A percentile compares a stretch with the other conserved stretches of the same genome.
These are phyloP conservation scores for Ogataea hybrid DNA, from an alignment of 1,139 yeast species.

Conservation along the genomic window DNA sequence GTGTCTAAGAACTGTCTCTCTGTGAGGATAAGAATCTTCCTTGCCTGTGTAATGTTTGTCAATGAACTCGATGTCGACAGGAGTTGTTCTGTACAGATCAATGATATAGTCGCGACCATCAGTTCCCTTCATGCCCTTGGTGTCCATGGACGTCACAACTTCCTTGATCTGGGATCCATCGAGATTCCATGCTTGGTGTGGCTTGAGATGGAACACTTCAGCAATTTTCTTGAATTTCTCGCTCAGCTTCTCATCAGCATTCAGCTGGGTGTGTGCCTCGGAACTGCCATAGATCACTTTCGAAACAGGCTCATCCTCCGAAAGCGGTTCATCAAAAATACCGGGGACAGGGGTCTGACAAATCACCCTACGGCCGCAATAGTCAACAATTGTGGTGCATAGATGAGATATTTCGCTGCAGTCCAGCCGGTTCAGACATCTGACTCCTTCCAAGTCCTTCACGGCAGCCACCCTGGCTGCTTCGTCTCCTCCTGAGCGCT, in stretches of 20 bases:
- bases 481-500: conserved; percentile 70
- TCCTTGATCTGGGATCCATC: conserved; percentile 43
- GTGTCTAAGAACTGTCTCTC: conserved; percentile 72
- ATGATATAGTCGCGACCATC: conserved; percentile 84
- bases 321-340: conserved; percentile 53
- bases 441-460: conserved; percentile 77
- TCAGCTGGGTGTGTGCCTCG: conserved; percentile 47
- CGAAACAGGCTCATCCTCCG: conserved; percentile 34
- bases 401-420: conserved; percentile 63
- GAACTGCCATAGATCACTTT: conserved; percentile 73
- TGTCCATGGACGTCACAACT: conserved; percentile 68
- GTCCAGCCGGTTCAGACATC: conserved; percentile 66
- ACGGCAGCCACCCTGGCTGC: conserved; percentile 82
- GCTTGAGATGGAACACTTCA: conserved; percentile 74
- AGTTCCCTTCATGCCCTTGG: conserved; percentile 82
- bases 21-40: conserved; percentile 69
- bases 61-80: conserved; percentile 75
- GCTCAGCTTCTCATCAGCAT: conserved; percentile 46
- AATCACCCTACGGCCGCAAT: conserved; percentile 80
- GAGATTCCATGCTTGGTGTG: conserved; percentile 52
- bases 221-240: conserved; percentile 61
- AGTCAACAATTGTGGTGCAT: conserved; percentile 83
- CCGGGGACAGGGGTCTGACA: conserved; percentile 99
- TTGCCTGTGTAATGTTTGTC: conserved; percentile 48
- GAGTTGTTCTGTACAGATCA: conserved; percentile 82